Base-by-base conservation (phyloP, 1,284 basidiomycete species). In the Microbotryum saponariae region DNA sequence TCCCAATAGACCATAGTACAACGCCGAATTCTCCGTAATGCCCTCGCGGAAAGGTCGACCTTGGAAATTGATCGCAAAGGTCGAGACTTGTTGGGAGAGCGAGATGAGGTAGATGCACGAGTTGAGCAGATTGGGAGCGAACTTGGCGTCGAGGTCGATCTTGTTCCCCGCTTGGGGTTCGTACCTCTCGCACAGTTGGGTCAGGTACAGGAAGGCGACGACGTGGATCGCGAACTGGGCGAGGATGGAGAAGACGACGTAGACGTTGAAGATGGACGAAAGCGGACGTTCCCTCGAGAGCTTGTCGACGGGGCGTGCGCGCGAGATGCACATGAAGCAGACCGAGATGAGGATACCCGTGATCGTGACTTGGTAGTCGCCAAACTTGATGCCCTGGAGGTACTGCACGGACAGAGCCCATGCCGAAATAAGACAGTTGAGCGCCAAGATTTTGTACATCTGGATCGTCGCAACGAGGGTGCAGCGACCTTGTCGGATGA, bases 361-460 rank as follows among this genome's bases (percentile, higher is more conserved):
- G 53, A 74, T 73, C 3, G 73, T 74, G 54, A 73, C 70, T 60
- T 74, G 71, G 74, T 97, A 97, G 75, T 97, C 92, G 29, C 93
- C 93, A 76, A 91, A 96, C 77, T 97, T 97, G 82, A 97, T 94
- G 29, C 92, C 93, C 68, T 97, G 91, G 20, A 97, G 80, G 74
- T 97, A 96, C 76, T 94, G 91, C 27, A 97, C 93, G 71, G 88
- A 91, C 65, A 97, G 79, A 10, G 88, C 91, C 78, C 93, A 97
- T 37, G 92, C 92, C 4, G 91, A 94, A 75, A 97, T 97, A 48
- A 97, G 80, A 74, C 92, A 96, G 76, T 97, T 97, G 64, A 96
- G 79, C 3, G 92, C 92, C 46, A 97, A 80, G 70, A 97, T 97
- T 80, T 96, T 96, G 85, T 96, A 97, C 92, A 97, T 97, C 78